Evolutionary conservation across 2,329 filamentous ascomycete species (phyloP).

Genomic region (Fusarium sp.): DNA sequence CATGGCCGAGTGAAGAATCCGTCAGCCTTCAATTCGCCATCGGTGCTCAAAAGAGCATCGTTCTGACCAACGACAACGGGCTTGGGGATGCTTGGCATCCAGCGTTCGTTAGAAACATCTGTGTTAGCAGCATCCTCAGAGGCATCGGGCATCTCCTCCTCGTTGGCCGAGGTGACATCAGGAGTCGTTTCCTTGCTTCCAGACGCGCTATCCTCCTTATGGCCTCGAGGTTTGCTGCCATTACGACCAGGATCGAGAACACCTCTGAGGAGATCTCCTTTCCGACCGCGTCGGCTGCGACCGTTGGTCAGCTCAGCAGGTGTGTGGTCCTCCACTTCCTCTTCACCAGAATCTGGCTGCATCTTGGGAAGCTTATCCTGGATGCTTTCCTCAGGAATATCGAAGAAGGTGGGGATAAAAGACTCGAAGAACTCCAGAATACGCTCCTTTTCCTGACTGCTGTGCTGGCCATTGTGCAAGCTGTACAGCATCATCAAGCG

Average conservation of each 20-base stretch:
- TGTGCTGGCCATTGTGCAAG: conserved; percentile 78
- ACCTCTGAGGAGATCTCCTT: conserved; percentile 85
- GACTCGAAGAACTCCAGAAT: conserved; percentile 83
- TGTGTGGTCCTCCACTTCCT: conserved; percentile 81
- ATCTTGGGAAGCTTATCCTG: conserved; percentile 77
- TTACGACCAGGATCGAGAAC: conserved; percentile 85
- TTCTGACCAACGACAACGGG: conserved; percentile 67
- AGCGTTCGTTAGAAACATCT: conserved; percentile 75
- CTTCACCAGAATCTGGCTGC: conserved; percentile 79
- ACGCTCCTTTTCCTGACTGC: conserved; percentile 80
- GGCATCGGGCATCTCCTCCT: conserved; percentile 80
- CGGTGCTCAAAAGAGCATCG: conserved; percentile 71
- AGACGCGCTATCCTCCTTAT: conserved; percentile 86
- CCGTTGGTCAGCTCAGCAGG: conserved; percentile 80
- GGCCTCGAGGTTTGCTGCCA: conserved; percentile 77
- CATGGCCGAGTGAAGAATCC: conserved; percentile 84
- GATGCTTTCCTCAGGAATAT: conserved; percentile 79
- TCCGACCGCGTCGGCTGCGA: conserved; percentile 80
- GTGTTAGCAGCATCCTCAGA: conserved; percentile 71
- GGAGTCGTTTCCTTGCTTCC: conserved; percentile 92
- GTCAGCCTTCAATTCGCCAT: conserved; percentile 79
- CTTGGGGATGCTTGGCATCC: conserved; percentile 74
- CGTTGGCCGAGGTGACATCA: conserved; percentile 81
- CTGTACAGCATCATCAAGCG: conserved; percentile 76
- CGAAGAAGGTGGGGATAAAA: conserved; percentile 84